A percentile compares a stretch with the other conserved stretches of the same genome.
Evolutionary conservation across 2,329 filamentous ascomycete species (phyloP).

Genomic region (Colletotrichum euphorbiae): DNA sequence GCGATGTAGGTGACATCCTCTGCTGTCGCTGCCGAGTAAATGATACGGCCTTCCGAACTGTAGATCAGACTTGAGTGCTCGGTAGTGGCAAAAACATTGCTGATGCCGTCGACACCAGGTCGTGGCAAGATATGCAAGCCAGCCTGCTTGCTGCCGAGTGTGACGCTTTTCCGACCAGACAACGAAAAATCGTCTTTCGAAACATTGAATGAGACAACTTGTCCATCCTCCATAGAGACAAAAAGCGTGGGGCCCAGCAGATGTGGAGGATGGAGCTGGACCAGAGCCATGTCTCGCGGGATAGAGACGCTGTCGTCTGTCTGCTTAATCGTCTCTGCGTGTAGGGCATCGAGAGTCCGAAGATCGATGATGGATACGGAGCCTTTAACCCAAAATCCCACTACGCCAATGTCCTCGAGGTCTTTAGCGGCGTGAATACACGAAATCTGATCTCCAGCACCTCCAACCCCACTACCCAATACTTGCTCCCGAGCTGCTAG

Average conservation of each 20-base stretch:
- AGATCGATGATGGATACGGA: conserved; percentile 80
- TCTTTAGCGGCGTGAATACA: conserved; percentile 81
- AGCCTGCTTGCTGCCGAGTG: conserved; percentile 87
- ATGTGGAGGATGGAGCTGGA: conserved; percentile 76
- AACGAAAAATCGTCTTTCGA: conserved; percentile 71
- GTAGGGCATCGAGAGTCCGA: conserved; percentile 71
- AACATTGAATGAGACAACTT: conserved; percentile 85
- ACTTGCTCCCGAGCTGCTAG: conserved; percentile 70
- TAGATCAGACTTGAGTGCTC: conserved; percentile 97
- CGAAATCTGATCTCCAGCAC: conserved; percentile 77
- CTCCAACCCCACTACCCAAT: conserved; percentile 61
- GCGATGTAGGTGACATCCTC: conserved; percentile 86
- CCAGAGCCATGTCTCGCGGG: conserved; percentile 83
- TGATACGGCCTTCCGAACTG: conserved; percentile 84
- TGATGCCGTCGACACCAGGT: conserved; percentile 67
- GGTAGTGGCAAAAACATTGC: conserved; percentile 90
- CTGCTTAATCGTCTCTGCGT: conserved; percentile 70
- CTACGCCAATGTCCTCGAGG: conserved; percentile 75
- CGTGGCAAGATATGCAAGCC: conserved; percentile 81
- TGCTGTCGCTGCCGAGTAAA: conserved; percentile 94
- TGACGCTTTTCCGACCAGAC: conserved; percentile 80
- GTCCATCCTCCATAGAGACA: conserved; percentile 91
- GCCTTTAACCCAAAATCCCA: conserved; percentile 90
- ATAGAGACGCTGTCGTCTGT: conserved; percentile 78
- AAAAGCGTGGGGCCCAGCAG: conserved; percentile 78